Conservation (phyloP, 306 rosid species). For the Morella rubra region DNA sequence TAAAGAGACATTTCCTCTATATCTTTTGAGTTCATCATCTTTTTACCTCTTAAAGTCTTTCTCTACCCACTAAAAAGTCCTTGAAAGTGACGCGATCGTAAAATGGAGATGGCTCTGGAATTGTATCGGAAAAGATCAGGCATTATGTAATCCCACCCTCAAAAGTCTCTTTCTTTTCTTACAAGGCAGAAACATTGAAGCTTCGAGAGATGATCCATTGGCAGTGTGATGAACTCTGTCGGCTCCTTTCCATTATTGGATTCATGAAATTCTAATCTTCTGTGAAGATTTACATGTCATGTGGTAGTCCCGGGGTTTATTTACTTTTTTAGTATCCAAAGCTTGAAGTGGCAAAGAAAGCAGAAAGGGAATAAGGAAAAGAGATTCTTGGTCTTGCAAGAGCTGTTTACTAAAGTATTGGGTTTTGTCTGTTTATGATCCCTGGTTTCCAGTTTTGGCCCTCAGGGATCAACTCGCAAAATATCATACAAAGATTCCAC, state of each 20-base stretch:
- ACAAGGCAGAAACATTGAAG: slow-evolving; percentile 28
- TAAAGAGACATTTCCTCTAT: not conserved
- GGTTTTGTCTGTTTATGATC: slow-evolving; percentile 34
- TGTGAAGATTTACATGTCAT: slow-evolving; percentile 12
- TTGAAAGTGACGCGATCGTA: slow-evolving; percentile 29
- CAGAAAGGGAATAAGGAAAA: not conserved
- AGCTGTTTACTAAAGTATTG: slow-evolving; percentile 31
- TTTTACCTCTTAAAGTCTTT: not conserved
- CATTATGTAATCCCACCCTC: slow-evolving; percentile 35
- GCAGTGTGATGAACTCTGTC: slow-evolving; percentile 12
- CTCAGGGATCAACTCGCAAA: slow-evolving; percentile 17
- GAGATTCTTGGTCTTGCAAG: slow-evolving; percentile 41
- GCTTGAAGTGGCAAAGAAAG: slow-evolving; percentile 14
- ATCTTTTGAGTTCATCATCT: slow-evolving; percentile 2
- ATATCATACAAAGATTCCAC: not conserved
- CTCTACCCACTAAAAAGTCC: slow-evolving; percentile 20
- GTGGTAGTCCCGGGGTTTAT: slow-evolving; percentile 11
- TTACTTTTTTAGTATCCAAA: slow-evolving; percentile 23
- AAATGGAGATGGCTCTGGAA: slow-evolving; percentile 14
- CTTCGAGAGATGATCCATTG: not conserved
- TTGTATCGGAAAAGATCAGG: slow-evolving; percentile 17
- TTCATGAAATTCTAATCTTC: slow-evolving; percentile 4
- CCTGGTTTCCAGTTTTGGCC: slow-evolving; percentile 41
- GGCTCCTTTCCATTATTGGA: slow-evolving; percentile 18
- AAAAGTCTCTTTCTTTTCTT: slow-evolving; percentile 49